Conservation (phyloP, 164 flowering plant genomes). For the Chloranthus sessilifolius region DNA sequence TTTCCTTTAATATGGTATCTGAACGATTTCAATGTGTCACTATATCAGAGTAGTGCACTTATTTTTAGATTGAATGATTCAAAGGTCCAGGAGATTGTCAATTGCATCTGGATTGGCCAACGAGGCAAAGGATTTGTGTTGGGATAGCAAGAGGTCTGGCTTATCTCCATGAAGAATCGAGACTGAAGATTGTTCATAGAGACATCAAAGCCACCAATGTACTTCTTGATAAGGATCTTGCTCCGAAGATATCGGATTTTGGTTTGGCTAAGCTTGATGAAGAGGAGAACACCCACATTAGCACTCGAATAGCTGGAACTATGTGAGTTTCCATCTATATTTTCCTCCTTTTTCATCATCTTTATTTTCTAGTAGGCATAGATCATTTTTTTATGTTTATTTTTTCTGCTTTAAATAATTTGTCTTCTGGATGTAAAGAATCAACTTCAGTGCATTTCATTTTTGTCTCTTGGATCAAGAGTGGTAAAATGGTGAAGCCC, state of each 20-base stretch:
- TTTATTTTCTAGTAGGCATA: neutral
- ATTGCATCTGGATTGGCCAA: conserved; percentile 36
- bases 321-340: conserved; percentile 29
- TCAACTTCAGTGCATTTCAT: too few species aligned
- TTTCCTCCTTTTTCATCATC: neutral
- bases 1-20: neutral
- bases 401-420: too few species aligned
- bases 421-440: too few species aligned
- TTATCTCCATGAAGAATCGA: conserved; percentile 51
- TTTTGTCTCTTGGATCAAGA: too few species aligned
- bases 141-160: conserved; percentile 52
- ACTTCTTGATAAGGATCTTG: conserved; percentile 32
- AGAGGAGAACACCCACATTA: conserved; percentile 45
- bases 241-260: conserved; percentile 47
- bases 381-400: neutral
- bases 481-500: too few species aligned
- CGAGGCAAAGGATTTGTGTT: conserved; percentile 31
- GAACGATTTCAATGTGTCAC: neutral
- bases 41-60: neutral
- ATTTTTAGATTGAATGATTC: neutral
- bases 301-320: conserved; percentile 53
- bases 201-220: conserved; percentile 42
- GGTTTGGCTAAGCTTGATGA: conserved; percentile 47
- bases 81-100: conserved; percentile 21
- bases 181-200: conserved; percentile 41